These are phyloP conservation scores for Ceratocystis smalleyi DNA, from an alignment of 2,329 filamentous ascomycete species.

Conservation along the genomic window DNA sequence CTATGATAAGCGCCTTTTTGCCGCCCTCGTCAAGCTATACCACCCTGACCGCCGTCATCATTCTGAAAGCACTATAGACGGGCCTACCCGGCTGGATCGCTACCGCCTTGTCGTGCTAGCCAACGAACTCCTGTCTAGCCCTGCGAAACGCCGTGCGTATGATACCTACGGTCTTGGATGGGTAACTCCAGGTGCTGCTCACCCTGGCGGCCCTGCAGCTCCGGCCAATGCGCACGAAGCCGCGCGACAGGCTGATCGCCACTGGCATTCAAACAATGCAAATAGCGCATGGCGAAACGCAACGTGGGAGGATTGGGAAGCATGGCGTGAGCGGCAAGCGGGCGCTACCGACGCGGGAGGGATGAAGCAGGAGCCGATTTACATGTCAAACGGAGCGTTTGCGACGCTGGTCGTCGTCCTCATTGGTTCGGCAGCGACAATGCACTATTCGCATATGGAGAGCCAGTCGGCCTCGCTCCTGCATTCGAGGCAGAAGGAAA, in stretches of 20 bases:
- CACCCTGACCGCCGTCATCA: constrained; percentile 59
- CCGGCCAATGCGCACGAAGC: constrained; percentile 30
- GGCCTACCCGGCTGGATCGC: constrained; percentile 53
- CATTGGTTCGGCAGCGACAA: constrained; percentile 47
- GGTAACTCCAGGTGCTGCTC: constrained; percentile 27
- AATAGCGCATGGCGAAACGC: constrained; percentile 51
- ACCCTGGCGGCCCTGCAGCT: constrained; percentile 36
- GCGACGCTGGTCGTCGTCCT: constrained; percentile 55
- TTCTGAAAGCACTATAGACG: constrained; percentile 3
- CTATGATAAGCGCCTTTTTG: constrained; percentile 75
- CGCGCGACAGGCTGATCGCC: constrained; percentile 28
- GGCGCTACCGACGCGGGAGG: constrained; percentile 12
- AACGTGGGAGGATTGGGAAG: constrained; percentile 97
- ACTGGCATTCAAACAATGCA: constrained; percentile 32
- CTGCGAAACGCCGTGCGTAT: constrained; percentile 62
- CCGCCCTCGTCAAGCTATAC: constrained; percentile 86
- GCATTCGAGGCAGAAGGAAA: constrained; percentile 50
- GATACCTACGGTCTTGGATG: constrained; percentile 72
- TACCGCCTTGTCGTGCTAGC: constrained; percentile 81
- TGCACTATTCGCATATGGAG: constrained; percentile 56
- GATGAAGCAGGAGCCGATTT: constrained; percentile 38
- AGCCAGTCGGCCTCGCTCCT: constrained; percentile 46
- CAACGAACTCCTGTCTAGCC: constrained; percentile 74
- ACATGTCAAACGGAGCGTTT: constrained; percentile 69
- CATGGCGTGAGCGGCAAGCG: constrained; percentile 41